phyloP scores from a whole-genome alignment of 257 asterid genomes.

The Mitragyna speciosa region DNA sequence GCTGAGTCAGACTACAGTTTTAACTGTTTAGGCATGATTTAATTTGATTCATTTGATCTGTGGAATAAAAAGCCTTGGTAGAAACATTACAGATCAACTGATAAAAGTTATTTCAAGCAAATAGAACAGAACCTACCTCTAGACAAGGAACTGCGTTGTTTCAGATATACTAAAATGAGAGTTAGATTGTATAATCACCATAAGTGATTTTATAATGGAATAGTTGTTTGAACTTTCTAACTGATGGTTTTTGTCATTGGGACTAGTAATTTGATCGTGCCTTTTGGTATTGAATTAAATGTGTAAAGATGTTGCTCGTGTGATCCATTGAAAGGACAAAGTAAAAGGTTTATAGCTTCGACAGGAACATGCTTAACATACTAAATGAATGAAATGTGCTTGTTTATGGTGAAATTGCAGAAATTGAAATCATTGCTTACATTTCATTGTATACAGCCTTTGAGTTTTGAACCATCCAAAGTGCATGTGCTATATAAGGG shows the following conservation, averaged over 20 bases:
- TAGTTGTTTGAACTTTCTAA: not conserved
- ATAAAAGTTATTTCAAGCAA: too few species aligned
- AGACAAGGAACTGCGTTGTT: not conserved
- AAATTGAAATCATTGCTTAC: not conserved
- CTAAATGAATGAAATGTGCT: not conserved
- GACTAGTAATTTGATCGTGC: not conserved
- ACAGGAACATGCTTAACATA: too few species aligned
- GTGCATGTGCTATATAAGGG: not conserved
- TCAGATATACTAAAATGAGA: not conserved
- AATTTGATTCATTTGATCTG: not conserved
- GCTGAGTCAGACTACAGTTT: not conserved
- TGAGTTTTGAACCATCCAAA: not conserved
- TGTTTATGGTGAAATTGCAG: not conserved
- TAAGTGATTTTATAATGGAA: not conserved
- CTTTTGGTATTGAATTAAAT: not conserved
- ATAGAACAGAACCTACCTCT: not conserved
- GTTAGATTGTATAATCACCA: too few species aligned
- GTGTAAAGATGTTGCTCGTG: not conserved
- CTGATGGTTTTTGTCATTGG: not conserved
- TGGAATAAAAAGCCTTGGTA: not conserved
- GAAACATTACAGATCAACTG: not conserved
- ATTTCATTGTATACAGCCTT: not conserved
- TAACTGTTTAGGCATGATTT: not conserved
- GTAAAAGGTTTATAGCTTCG: too few species aligned
- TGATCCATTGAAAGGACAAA: too few species aligned